Percentiles rank a stretch among this genome's conserved stretches.
These are phyloP conservation scores for Rubia occidens DNA, from an alignment of 305 asterid genomes.

Conservation along the genomic window DNA sequence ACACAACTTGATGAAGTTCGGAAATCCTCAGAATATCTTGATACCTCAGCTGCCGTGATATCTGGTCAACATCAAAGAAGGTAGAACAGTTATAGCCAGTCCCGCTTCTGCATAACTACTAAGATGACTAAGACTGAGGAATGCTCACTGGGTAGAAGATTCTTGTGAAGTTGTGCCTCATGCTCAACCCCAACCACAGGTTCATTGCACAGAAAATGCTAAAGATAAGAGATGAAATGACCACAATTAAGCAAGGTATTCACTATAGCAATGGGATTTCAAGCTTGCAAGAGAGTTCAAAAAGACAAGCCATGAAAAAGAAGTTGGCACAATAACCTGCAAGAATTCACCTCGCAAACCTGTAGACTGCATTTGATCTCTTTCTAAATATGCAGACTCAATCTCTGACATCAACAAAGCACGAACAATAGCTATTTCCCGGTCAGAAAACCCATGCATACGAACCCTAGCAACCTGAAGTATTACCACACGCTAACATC, in stretches of 20 bases:
- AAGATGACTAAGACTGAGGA: slow-evolving; percentile 3
- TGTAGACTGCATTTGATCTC: slow-evolving; percentile 87
- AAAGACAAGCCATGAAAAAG: slow-evolving; percentile 12
- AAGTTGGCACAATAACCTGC: slow-evolving; percentile 33
- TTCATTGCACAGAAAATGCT: slow-evolving; percentile 91
- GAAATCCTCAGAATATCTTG: slow-evolving; percentile 66
- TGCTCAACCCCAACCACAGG: slow-evolving; percentile 89
- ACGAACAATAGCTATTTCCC: slow-evolving; percentile 73
- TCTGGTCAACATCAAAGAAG: slow-evolving; percentile 33
- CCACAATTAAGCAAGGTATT: slow-evolving; percentile 19
- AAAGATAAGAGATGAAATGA: slow-evolving; percentile 23
- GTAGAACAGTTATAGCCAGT: slow-evolving; percentile 10
- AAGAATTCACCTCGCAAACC: slow-evolving; percentile 75
- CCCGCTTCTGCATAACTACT: slow-evolving; percentile 7
- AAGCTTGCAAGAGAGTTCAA: slow-evolving; percentile 1
- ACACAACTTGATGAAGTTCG: slow-evolving; percentile 67
- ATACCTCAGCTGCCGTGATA: slow-evolving; percentile 72
- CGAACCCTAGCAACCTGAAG: slow-evolving; percentile 90
- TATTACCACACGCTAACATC: slow-evolving; percentile 18
- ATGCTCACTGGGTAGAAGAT: slow-evolving; percentile 81
- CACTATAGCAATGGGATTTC: slow-evolving; percentile 1
- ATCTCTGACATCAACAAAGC: slow-evolving; percentile 81
- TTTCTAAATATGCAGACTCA: slow-evolving; percentile 87
- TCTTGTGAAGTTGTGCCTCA: slow-evolving; percentile 87
- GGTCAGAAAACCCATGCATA: slow-evolving; percentile 80